phyloP scores from a whole-genome alignment of 192 early-diverging fungal species.

The Coemansia sp. region DNA sequence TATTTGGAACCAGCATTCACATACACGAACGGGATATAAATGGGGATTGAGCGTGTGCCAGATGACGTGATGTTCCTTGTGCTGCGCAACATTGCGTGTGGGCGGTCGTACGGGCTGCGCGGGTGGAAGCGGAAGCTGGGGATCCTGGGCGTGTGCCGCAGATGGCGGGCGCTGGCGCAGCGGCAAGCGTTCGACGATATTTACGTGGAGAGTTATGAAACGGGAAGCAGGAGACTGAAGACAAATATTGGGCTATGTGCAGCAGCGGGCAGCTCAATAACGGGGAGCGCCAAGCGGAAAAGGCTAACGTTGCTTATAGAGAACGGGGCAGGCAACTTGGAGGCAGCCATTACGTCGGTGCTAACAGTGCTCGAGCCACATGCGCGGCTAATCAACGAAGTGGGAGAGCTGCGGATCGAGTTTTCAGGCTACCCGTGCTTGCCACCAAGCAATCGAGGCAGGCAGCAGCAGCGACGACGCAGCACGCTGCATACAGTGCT shows the following conservation, averaged over 20 bases:
- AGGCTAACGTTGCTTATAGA: neutral
- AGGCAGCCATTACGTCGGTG: neutral
- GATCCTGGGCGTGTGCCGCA: neutral
- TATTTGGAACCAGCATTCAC: too few species aligned
- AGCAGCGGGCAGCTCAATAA: neutral
- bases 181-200: neutral
- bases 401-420: neutral
- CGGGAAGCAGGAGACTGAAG: neutral
- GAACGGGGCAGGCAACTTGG: neutral
- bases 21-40: too few species aligned
- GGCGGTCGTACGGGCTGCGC: neutral
- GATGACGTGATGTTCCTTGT: neutral
- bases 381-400: neutral
- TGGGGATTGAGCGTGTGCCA: neutral
- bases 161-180: neutral
- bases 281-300: too few species aligned
- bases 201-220: neutral
- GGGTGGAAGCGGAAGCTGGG: slow-evolving; percentile 1
- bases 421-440: neutral
- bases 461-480: neutral
- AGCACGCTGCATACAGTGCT: neutral
- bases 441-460: neutral
- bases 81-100: neutral
- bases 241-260: neutral
- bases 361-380: neutral